Evolutionary conservation across 441 rosid species (phyloP), one percentile per base, ranked within the genome.

Genomic region (Bocquillonia castaneifolia): DNA sequence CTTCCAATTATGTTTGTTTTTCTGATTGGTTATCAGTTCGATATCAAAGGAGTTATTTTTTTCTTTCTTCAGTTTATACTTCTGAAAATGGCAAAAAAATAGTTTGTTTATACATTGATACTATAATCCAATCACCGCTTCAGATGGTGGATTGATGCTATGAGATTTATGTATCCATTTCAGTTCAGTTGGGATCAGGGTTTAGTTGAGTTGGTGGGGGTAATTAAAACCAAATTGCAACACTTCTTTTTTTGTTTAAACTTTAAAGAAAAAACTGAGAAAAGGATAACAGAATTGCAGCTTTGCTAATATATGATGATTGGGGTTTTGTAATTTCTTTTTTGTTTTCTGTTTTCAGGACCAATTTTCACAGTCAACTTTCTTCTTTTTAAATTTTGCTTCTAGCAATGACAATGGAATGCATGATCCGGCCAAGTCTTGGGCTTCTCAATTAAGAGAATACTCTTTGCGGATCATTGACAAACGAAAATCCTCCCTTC

Each of bases 391-490:
- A 47, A 77, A 67, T 77, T 80, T 90, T 67, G 74, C 85, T 78
- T 84, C 82, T 69, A 26, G 63, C 25, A 74, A 60, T 70, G 68
- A 69, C 42, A 63, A 84, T 76, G 81, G 73, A 78, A 75, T 63
- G 71, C 66, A 76, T 48, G 53, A 62, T 67, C 73, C 65, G 54
- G 71, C 69, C 32, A 76, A 56, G 55, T 72, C 82, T 56, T 91
- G 97, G 98, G 81, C 81, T 78, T 74, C 83, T 72, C 85, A 85
- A 78, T 80, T 93, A 76, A 89, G 79, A 78, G 86, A 83, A 69
- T 77, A 82, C 75, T 77, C 77, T 78, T 59, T 71, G 64, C 75
- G 68, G 72, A 71, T 89, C 63, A 63, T 79, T 67, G 82, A 84
- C 75, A 79, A 78, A 73, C 78, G 82, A 70, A 93, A 86, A 71